Evolutionary conservation across 192 early-diverging fungal genomes (phyloP).

Genomic region (Haplosporangium gracile): DNA sequence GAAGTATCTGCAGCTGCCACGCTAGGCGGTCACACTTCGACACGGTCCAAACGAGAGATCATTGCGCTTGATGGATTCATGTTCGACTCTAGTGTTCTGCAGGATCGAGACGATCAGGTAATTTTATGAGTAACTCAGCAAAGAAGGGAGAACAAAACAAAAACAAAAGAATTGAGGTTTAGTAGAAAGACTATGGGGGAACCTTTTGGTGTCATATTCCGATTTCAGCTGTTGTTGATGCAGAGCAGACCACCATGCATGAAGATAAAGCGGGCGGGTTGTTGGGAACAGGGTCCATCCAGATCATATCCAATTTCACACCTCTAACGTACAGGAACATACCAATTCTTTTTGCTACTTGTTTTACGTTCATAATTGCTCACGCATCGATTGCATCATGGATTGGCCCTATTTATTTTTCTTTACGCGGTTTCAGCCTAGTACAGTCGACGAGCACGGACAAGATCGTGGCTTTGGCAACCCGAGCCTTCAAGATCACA

Average conservation of each 20-base stretch:
- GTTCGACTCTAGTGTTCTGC: constrained; percentile 18
- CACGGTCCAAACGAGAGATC: neutral
- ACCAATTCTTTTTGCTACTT: neutral
- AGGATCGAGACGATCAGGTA: constrained; percentile 20
- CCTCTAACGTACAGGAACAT: neutral
- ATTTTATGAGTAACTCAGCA: neutral
- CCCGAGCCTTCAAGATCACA: neutral
- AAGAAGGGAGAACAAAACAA: neutral
- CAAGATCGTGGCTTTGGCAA: neutral
- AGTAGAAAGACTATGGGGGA: neutral
- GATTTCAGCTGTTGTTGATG: constrained; percentile 3
- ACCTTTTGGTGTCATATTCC: neutral
- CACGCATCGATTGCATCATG: constrained; percentile 23
- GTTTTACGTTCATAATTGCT: neutral
- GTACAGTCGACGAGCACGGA: neutral
- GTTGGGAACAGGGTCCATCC: constrained; percentile 6
- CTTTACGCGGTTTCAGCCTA: neutral
- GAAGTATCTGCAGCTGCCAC: neutral
- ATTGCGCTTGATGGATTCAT: constrained; percentile 13
- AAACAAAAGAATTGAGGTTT: neutral
- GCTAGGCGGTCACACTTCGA: neutral
- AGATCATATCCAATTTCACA: neutral
- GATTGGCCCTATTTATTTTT: neutral
- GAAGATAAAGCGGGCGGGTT: constrained; percentile 2
- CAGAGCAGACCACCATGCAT: neutral